Evolutionary conservation across 2,329 filamentous ascomycete species (phyloP).

Genomic region (Zymoseptoria pseudotritici): DNA sequence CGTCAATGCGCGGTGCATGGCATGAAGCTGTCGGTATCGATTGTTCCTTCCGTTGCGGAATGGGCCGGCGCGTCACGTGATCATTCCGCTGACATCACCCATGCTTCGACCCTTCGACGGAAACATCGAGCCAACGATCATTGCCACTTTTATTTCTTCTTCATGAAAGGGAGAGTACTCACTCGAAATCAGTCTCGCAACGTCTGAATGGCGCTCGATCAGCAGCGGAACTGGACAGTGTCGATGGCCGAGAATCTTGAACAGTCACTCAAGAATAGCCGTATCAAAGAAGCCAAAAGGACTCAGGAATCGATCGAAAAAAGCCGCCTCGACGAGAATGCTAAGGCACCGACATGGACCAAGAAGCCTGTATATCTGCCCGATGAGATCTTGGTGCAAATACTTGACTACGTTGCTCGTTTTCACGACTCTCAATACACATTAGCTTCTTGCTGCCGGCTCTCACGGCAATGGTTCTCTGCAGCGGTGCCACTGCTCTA

Average conservation of each 20-base stretch:
- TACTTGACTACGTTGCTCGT: constrained; percentile 39
- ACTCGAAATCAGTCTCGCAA: not conserved
- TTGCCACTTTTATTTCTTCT: not conserved
- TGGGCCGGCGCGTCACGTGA: not conserved
- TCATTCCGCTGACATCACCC: not conserved
- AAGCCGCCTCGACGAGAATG: not conserved
- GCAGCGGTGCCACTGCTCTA: constrained; percentile 48
- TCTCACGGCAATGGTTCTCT: constrained; percentile 51
- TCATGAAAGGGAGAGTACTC: not conserved
- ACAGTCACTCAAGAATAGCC: constrained; percentile 12
- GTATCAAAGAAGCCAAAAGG: constrained; percentile 4
- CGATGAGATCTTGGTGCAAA: constrained; percentile 47
- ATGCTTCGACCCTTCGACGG: not conserved
- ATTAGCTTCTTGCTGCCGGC: constrained; percentile 46
- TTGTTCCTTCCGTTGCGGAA: not conserved
- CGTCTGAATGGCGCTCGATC: constrained; percentile 27
- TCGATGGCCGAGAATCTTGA: constrained; percentile 31
- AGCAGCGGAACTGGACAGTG: constrained; percentile 30
- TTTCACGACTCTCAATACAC: constrained; percentile 36
- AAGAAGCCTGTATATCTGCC: constrained; percentile 39
- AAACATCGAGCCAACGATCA: not conserved
- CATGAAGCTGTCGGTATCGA: not conserved
- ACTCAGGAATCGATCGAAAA: not conserved
- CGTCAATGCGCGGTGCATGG: not conserved
- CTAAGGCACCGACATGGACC: constrained; percentile 11